phyloP scores from a whole-genome alignment of 441 rosid species.

The Eutrema salsugineum region DNA sequence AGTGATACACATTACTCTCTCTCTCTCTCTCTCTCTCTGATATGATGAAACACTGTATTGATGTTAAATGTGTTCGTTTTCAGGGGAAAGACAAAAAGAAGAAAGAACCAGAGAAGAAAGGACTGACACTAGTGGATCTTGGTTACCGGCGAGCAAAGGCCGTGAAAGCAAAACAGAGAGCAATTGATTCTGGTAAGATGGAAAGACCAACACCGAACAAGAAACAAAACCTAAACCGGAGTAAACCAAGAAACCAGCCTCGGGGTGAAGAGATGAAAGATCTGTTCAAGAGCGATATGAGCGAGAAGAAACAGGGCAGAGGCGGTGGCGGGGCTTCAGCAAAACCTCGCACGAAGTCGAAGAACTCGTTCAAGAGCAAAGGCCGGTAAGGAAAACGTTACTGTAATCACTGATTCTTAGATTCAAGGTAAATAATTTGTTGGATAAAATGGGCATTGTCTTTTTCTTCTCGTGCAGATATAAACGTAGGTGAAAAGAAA shows the following conservation, averaged over 20 bases:
- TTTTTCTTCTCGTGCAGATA: constrained; percentile 19
- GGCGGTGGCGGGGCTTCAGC: constrained; percentile 36
- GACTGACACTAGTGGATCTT: constrained; percentile 67
- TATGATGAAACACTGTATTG: background rate
- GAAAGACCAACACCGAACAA: constrained; percentile 41
- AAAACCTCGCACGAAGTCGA: constrained; percentile 47
- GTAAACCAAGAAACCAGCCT: constrained; percentile 52
- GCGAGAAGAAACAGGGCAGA: constrained; percentile 65
- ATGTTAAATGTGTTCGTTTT: constrained; percentile 13
- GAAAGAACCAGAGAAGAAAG: constrained; percentile 56
- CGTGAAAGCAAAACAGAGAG: constrained; percentile 74
- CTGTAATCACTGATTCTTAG: background rate
- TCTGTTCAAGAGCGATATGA: constrained; percentile 87
- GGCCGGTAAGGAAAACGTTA: constrained; percentile 55
- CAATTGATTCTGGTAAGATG: constrained; percentile 68
- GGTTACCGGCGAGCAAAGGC: constrained; percentile 96
- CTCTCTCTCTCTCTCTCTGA: background rate
- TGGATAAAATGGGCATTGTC: background rate
- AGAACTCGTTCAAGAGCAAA: constrained; percentile 91
- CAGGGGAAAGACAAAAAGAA: constrained; percentile 52
- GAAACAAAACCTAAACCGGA: constrained; percentile 48
- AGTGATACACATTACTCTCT: background rate
- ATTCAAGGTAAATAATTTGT: background rate
- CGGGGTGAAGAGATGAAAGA: constrained; percentile 80
- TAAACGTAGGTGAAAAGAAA: constrained; percentile 26